These are phyloP conservation scores for Stentor roeselii DNA, from an alignment of 73 alveolate genomes.

Conservation along the genomic window DNA sequence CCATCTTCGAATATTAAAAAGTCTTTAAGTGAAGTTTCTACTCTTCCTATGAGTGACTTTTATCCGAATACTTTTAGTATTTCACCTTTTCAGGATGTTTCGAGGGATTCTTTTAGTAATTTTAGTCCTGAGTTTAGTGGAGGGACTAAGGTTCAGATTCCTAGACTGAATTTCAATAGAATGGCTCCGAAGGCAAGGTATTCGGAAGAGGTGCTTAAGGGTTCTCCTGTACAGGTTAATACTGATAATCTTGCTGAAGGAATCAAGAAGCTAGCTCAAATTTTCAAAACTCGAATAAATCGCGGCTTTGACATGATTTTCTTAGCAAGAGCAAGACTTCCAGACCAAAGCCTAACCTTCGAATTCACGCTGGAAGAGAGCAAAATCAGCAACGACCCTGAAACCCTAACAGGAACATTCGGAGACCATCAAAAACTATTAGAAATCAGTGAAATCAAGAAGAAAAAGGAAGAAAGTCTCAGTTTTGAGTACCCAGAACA, in stretches of 20 bases:
- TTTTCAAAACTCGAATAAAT: background rate
- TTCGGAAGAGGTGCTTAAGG: background rate
- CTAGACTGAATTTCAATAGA: constrained; percentile 2
- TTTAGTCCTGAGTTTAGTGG: background rate
- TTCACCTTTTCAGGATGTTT: background rate
- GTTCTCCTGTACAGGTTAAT: background rate
- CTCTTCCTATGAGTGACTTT: background rate
- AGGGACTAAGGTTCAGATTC: background rate
- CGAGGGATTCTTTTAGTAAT: constrained; percentile 9
- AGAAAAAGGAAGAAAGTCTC: background rate
- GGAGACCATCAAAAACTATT: background rate
- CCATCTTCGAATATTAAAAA: background rate
- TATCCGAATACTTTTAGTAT: background rate
- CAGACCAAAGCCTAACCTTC: background rate
- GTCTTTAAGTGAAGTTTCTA: background rate
- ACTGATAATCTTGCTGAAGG: background rate
- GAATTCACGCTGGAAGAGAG: constrained; percentile 22
- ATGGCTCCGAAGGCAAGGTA: background rate
- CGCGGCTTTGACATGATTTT: constrained; percentile 16
- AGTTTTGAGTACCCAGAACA: constrained; percentile 1
- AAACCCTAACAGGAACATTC: constrained; percentile 15
- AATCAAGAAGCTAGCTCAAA: background rate
- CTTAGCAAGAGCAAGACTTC: background rate
- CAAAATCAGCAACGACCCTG: background rate
- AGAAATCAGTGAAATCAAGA: background rate